These are phyloP conservation scores for Chrysoporthe austroafricana DNA, from an alignment of 2,329 filamentous ascomycete genomes.

Conservation along the genomic window DNA sequence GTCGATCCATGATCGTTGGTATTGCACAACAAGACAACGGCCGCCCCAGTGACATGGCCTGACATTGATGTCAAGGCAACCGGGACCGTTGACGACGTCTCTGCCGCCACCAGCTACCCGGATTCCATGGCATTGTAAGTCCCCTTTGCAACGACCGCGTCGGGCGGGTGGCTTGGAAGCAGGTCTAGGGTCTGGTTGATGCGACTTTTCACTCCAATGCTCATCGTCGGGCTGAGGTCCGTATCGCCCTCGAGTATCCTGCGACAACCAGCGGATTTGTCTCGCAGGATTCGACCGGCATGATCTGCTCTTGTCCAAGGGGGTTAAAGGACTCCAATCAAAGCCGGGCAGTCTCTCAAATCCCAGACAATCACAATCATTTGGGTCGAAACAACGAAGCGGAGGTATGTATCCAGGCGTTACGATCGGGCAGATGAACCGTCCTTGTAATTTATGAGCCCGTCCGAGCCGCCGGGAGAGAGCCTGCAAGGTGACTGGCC, in stretches of 20 bases:
- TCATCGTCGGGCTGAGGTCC: not conserved
- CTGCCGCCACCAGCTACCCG: not conserved
- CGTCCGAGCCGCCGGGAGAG: not conserved
- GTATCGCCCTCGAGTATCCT: not conserved
- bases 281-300: not conserved
- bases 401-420: not conserved
- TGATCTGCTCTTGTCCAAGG: not conserved
- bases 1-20: not conserved
- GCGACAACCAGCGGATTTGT: not conserved
- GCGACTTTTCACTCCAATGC: not conserved
- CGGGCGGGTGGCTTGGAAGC: not conserved
- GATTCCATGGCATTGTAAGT: not conserved
- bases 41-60: conserved; percentile 4
- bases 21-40: conserved; percentile 8
- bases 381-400: conserved; percentile 15
- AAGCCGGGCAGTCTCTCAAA: not conserved
- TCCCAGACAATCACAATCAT: conserved; percentile 11
- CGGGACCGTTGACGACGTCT: not conserved
- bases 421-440: not conserved
- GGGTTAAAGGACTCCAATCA: not conserved
- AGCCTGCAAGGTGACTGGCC: not conserved
- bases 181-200: not conserved
- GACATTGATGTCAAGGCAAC: not conserved
- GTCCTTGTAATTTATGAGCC: not conserved
- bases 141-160: not conserved